Conservation (phyloP, 495 filamentous ascomycete species). For the Parmelia sp. region DNA sequence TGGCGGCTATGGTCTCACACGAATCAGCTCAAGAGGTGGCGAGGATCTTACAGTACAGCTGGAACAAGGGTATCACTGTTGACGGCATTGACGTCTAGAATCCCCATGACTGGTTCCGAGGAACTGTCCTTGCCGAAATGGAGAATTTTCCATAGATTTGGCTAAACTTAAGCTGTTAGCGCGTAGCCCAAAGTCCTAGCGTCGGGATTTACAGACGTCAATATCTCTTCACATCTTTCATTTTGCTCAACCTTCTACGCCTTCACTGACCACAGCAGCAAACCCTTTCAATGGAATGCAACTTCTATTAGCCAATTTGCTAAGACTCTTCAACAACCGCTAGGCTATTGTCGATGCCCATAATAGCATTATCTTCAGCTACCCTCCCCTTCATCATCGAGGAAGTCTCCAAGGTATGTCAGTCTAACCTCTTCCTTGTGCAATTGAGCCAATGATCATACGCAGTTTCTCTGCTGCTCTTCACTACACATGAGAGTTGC, state of each 20-base stretch:
- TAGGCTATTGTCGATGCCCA: neutral
- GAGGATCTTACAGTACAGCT: conserved; percentile 61
- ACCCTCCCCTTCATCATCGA: no score
- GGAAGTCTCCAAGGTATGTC: no score
- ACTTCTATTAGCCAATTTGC: neutral
- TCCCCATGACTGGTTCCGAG: neutral
- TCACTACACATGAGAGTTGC: neutral
- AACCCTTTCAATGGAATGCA: neutral
- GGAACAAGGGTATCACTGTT: conserved; percentile 63
- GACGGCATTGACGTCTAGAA: conserved; percentile 63
- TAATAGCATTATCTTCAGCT: no score
- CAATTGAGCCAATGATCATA: neutral
- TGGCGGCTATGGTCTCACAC: conserved; percentile 62
- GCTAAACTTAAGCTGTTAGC: neutral
- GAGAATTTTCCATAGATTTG: neutral
- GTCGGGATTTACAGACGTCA: neutral
- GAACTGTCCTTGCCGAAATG: neutral
- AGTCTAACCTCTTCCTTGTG: neutral
- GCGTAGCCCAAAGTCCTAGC: neutral
- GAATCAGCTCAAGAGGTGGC: conserved; percentile 64
- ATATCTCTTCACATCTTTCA: neutral
- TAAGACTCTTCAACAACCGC: neutral
- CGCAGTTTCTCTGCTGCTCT: no score
- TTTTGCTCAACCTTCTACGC: neutral
- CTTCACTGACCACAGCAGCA: neutral